These are phyloP conservation scores for Acanthamoeba quina DNA, from an alignment of 208 protist species.

Conservation along the genomic window DNA sequence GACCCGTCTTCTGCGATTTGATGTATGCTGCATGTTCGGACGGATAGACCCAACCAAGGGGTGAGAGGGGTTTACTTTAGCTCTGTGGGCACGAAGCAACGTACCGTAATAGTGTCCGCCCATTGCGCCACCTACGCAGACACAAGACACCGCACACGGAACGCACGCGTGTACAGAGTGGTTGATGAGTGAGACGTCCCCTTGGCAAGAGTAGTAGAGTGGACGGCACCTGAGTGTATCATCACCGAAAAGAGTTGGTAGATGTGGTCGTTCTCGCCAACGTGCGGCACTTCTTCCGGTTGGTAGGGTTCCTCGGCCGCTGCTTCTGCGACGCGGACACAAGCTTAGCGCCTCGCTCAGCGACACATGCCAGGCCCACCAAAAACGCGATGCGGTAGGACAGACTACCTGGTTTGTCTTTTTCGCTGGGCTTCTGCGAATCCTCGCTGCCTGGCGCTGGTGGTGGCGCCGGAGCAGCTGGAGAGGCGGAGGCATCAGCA, in stretches of 20 bases:
- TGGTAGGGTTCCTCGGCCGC: neutral
- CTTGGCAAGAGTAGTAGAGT: neutral
- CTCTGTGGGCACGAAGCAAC: neutral
- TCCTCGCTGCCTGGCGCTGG: neutral
- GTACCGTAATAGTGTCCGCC: conserved; percentile 83
- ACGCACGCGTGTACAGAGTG: neutral
- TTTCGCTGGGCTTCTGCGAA: neutral
- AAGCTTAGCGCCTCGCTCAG: neutral
- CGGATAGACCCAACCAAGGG: neutral
- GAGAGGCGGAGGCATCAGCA: no score
- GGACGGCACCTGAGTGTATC: conserved; percentile 57
- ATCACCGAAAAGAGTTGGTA: conserved; percentile 72
- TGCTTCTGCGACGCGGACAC: no score
- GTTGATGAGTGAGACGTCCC: neutral
- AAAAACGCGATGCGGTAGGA: no score
- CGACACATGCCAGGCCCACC: no score
- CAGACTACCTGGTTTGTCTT: neutral
- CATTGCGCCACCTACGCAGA: conserved; percentile 53
- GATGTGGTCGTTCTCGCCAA: conserved; percentile 15
- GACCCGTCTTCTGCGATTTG: conserved; percentile 42
- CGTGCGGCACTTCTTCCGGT: conserved; percentile 16
- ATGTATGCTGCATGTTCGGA: conserved; percentile 65
- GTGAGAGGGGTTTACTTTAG: neutral
- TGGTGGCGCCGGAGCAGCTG: neutral
- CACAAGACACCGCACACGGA: no score